Base-by-base conservation (phyloP, 192 early-diverging fungal species). In the Cetraspora pellucida region DNA sequence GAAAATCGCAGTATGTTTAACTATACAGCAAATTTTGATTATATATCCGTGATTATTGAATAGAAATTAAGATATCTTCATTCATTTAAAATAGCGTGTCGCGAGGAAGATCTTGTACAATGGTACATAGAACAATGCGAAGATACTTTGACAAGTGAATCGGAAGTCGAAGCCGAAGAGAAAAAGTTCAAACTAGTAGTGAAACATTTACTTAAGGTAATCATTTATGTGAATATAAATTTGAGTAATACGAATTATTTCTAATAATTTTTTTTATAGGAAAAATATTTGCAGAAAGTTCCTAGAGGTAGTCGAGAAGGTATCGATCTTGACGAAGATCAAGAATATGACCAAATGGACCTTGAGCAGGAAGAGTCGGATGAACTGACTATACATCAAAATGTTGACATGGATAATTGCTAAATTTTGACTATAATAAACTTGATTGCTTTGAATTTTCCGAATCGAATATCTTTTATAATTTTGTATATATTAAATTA, bases 151-250 rank as follows among this genome's bases (percentile, higher is more conserved):
- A 17, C 8, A 44, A 74, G 6, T 17, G 28, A 59, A 59, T 55
- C 37, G 25, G 54, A 57, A 23, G 21, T 59, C 10, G 19, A 59
- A 9, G 25, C 19, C 3, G 43, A 44, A 55, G 13, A 45, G 14
- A 59, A 13, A 27, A 55, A 44, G 44, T 74, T 74, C 25, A 74
- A 74, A 44, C 19, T n/a, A 59, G 54, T 74, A n/a, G n/a, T 74
- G 30, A 74, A 59, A 45, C n/a, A 74, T 30, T 60, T 74, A 28
- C 21, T 74, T 11, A 31, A 59, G 57, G 72, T 74, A 43, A 31
- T 10, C 4, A 2, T 4, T 44, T 17, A 19, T 1, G 27, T 64
- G 7, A 37, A 19, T 19, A 37, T 37, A 17, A 65, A 1, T 43
- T 37, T 37, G 8, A 43, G 6, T 65, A 37, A 63, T 63, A 30